Conservation (phyloP, 2,329 filamentous ascomycete species). For the Aurifilum marmelostoma region DNA sequence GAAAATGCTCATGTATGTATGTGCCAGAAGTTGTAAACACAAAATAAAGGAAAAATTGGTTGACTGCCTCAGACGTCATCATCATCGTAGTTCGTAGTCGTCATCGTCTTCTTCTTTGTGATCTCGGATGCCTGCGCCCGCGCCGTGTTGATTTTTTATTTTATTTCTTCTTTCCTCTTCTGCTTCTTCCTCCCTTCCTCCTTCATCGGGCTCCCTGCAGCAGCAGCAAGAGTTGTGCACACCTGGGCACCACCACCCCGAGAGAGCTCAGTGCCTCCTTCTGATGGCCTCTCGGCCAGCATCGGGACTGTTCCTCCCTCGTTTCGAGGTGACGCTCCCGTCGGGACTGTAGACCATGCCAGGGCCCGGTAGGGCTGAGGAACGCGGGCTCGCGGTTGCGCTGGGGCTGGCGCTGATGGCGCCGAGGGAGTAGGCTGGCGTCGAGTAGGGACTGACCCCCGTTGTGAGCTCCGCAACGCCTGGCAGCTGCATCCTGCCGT, state of each 20-base stretch:
- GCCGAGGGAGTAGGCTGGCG: constrained; percentile 56
- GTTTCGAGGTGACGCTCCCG: constrained; percentile 44
- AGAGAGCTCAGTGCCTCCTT: constrained; percentile 40
- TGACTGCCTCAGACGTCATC: constrained; percentile 10
- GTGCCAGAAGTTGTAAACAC: neutral
- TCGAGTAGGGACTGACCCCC: constrained; percentile 63
- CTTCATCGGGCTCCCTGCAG: neutral
- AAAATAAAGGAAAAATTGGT: neutral
- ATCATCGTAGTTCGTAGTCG: constrained; percentile 22
- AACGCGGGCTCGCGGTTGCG: constrained; percentile 48
- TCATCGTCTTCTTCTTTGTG: constrained; percentile 7
- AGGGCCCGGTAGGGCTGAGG: constrained; percentile 30
- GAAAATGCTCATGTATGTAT: constrained; percentile 2
- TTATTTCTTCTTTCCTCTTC: too few species aligned
- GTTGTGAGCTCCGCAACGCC: constrained; percentile 67
- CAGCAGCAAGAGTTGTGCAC: neutral
- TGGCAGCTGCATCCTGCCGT: constrained; percentile 54
- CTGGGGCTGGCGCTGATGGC: constrained; percentile 45
- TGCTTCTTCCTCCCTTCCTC: too few species aligned
- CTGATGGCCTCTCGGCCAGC: constrained; percentile 50
- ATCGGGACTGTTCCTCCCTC: constrained; percentile 54
- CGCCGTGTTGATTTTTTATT: neutral
- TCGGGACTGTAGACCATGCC: constrained; percentile 38
- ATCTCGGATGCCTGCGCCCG: neutral
- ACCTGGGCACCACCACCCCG: too few species aligned